phyloP scores from a whole-genome alignment of 2,329 filamentous ascomycete genomes.

The Sarocladium brachiariae region DNA sequence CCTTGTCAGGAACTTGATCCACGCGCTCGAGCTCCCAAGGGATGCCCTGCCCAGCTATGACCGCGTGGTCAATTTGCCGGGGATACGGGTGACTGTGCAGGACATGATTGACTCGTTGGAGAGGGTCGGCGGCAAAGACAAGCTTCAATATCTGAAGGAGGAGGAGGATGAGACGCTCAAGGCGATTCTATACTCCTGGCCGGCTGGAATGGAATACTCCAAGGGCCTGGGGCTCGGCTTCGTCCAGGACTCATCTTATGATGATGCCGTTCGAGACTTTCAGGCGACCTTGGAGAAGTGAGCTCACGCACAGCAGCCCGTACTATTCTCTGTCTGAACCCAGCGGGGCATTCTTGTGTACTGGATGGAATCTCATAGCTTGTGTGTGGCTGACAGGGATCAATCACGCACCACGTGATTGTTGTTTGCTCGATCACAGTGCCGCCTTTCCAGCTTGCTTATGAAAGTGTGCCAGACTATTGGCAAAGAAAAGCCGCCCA shows the following conservation, averaged over 20 bases:
- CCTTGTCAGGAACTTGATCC: constrained; percentile 36
- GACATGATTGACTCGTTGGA: constrained; percentile 42
- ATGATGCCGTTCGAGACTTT: constrained; percentile 17
- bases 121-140: constrained; percentile 36
- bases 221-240: constrained; percentile 47
- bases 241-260: constrained; percentile 31
- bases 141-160: constrained; percentile 33
- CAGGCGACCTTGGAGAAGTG: constrained; percentile 7
- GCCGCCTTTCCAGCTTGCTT: too few species aligned
- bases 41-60: constrained; percentile 13
- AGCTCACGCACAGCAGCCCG: neutral
- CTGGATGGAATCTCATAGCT: too few species aligned
- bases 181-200: constrained; percentile 44
- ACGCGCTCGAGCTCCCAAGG: constrained; percentile 20
- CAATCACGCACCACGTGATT: too few species aligned
- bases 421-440: too few species aligned
- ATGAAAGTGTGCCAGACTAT: too few species aligned
- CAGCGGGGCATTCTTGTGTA: too few species aligned
- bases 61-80: constrained; percentile 36
- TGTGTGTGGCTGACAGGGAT: too few species aligned
- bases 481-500: too few species aligned
- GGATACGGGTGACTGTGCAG: constrained; percentile 39
- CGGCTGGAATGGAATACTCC: constrained; percentile 36
- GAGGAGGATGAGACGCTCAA: constrained; percentile 37
- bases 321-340: too few species aligned